These are phyloP conservation scores for Dictyostelium citrinum DNA, from an alignment of 78 protist genomes.

Conservation along the genomic window DNA sequence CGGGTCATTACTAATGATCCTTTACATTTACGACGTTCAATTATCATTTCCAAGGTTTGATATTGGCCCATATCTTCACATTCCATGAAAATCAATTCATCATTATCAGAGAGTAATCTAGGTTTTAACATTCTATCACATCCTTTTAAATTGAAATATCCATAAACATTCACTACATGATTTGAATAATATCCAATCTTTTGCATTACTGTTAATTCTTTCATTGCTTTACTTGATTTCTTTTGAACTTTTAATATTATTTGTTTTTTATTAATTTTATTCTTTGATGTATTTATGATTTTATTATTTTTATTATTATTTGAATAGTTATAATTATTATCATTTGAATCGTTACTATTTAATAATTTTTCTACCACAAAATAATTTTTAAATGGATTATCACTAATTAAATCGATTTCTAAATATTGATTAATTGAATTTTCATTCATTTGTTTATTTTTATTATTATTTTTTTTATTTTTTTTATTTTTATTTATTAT, in stretches of 20 bases:
- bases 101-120: background rate
- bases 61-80: background rate
- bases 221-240: background rate
- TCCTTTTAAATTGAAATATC: background rate
- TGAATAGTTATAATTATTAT: background rate
- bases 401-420: slow-evolving; percentile 10
- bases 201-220: background rate
- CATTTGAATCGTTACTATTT: background rate
- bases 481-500: too few species aligned
- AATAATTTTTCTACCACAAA: background rate
- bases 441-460: background rate
- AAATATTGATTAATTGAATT: background rate
- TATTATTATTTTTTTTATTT: too few species aligned
- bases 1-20: background rate
- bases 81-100: background rate
- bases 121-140: background rate
- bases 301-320: background rate
- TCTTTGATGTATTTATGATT: background rate
- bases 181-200: background rate
- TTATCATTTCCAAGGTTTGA: slow-evolving; percentile 1
- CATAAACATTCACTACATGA: background rate
- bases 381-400: slow-evolving; percentile 8
- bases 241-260: background rate
- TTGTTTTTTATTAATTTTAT: background rate
- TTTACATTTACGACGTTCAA: background rate